These are phyloP conservation scores for Vanrija pseudolonga DNA, from an alignment of 1,284 basidiomycete genomes.

Conservation along the genomic window DNA sequence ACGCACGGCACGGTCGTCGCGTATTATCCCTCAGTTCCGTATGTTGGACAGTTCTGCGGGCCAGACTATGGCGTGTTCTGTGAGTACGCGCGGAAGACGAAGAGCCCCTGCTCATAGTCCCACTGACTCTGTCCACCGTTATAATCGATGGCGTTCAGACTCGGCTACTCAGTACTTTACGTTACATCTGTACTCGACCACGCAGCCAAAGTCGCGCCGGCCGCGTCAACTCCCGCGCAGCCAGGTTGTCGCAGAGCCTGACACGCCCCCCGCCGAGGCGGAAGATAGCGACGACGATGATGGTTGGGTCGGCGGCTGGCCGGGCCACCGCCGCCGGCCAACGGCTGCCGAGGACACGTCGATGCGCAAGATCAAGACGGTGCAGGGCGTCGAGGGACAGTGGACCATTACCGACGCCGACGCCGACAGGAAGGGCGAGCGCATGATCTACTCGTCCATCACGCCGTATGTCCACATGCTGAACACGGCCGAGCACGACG, in stretches of 20 bases:
- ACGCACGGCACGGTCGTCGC: conserved; percentile 82
- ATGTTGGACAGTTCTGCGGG: conserved; percentile 84
- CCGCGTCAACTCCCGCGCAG: background rate
- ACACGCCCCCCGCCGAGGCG: conserved; percentile 11
- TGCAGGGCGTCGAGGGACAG: conserved; percentile 67
- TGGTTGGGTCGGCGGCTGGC: conserved; percentile 10
- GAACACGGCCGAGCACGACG: conserved; percentile 67
- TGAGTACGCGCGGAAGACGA: conserved; percentile 13
- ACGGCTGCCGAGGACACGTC: conserved; percentile 53
- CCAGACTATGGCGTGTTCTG: conserved; percentile 41
- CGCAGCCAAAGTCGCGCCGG: conserved; percentile 3
- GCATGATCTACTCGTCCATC: conserved; percentile 89
- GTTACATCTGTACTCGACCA: conserved; percentile 80
- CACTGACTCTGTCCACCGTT: conserved; percentile 41
- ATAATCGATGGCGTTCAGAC: conserved; percentile 40
- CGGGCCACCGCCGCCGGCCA: conserved; percentile 12
- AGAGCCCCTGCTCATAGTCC: conserved; percentile 10
- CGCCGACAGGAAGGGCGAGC: conserved; percentile 84
- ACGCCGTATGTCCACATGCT: conserved; percentile 80
- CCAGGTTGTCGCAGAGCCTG: background rate
- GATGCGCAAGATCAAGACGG: conserved; percentile 72
- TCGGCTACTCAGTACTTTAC: conserved; percentile 66
- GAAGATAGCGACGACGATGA: conserved; percentile 47
- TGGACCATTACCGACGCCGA: conserved; percentile 98
- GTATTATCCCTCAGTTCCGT: conserved; percentile 73